phyloP scores from a whole-genome alignment of 2,329 filamentous ascomycete genomes.

The Fusarium oligoseptatum region DNA sequence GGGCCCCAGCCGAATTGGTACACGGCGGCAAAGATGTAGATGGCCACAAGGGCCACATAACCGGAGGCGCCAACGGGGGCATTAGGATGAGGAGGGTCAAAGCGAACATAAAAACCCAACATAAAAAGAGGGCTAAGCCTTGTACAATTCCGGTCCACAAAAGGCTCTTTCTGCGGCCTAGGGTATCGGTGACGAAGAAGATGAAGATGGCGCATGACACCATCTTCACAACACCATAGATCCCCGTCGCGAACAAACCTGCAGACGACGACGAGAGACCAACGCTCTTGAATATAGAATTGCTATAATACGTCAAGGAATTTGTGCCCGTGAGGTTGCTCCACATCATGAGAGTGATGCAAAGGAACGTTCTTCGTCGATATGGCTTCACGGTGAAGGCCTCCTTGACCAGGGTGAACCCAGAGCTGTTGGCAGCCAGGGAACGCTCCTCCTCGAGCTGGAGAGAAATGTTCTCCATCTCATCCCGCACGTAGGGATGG shows the following conservation, averaged over 20 bases:
- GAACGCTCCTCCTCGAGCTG: conserved; percentile 70
- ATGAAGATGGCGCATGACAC: neutral
- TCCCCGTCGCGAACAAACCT: conserved; percentile 13
- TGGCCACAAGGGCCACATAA: conserved; percentile 15
- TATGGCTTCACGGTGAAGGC: conserved; percentile 70
- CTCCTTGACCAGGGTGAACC: conserved; percentile 68
- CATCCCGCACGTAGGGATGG: conserved; percentile 68
- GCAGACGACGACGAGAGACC: conserved; percentile 17
- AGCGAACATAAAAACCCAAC: conserved; percentile 22
- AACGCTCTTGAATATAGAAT: conserved; percentile 21
- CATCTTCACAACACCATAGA: conserved; percentile 24
- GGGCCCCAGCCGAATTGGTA: conserved; percentile 19
- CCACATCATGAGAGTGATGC: conserved; percentile 69
- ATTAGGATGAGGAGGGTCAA: conserved; percentile 1
- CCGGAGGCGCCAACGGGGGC: conserved; percentile 5
- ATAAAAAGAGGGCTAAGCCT: conserved; percentile 23
- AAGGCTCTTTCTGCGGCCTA: conserved; percentile 22
- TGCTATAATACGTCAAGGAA: conserved; percentile 48
- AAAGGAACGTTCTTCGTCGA: conserved; percentile 70
- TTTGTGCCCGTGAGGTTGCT: conserved; percentile 63
- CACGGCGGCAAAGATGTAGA: neutral
- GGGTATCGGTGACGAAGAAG: conserved; percentile 12
- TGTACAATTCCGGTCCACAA: conserved; percentile 25
- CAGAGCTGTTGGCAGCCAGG: conserved; percentile 51
- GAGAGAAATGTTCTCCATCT: conserved; percentile 67